phyloP scores from a whole-genome alignment of 306 rosid species.

The Cucurbita moschata region DNA sequence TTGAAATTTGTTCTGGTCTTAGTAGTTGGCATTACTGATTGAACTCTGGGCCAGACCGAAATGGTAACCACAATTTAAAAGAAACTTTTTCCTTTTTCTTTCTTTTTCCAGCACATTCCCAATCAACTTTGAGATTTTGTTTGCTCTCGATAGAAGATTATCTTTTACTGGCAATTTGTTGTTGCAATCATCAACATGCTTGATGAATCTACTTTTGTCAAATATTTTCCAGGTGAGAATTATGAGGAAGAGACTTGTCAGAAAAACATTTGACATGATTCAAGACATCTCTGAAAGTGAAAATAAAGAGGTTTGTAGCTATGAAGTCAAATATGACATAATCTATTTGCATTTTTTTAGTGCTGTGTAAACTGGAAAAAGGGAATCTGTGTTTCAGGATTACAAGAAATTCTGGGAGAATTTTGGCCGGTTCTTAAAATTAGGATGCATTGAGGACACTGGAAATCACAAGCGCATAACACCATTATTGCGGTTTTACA shows the following conservation, averaged over 20 bases:
- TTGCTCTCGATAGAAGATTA: neutral
- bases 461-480: constrained; percentile 97
- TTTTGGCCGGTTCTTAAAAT: constrained; percentile 83
- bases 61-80: neutral
- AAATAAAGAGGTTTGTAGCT: constrained; percentile 61
- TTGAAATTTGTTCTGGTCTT: too few relatives aligned
- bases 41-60: neutral
- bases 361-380: constrained; percentile 6
- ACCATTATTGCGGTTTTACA: constrained; percentile 74
- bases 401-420: constrained; percentile 99
- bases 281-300: constrained; percentile 86
- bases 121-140: neutral
- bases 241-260: constrained; percentile 94
- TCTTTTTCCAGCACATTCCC: neutral
- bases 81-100: neutral
- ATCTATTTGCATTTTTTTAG: neutral
- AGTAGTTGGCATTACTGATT: neutral
- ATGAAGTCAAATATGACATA: neutral
- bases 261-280: constrained; percentile 97
- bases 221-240: constrained; percentile 65
- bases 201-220: neutral
- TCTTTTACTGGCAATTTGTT: neutral
- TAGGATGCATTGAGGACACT: constrained; percentile 82
- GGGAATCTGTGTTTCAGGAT: constrained; percentile 37
- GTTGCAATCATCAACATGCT: neutral